Percentiles rank a stretch among this genome's conserved stretches.
Evolutionary conservation across 1,139 yeast species (phyloP).

Genomic region (Sugiyamaella sp.): DNA sequence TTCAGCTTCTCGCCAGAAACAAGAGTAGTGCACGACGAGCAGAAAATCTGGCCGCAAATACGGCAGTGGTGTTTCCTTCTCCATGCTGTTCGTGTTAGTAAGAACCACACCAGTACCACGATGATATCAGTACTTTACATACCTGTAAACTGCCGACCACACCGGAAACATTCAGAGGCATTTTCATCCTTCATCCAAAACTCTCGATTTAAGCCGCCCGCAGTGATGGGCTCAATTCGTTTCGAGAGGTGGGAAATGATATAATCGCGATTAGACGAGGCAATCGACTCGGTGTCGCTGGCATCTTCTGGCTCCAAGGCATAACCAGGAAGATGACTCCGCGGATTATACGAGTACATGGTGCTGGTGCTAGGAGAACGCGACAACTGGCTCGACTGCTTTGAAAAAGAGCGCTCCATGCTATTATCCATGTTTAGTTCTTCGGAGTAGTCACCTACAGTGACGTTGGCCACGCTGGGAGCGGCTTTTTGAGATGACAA

Average conservation of each 20-base stretch:
- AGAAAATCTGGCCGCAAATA: constrained; percentile 93
- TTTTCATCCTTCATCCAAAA: constrained; percentile 94
- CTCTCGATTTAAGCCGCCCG: constrained; percentile 50
- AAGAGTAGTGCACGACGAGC: constrained; percentile 80
- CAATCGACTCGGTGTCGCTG: constrained; percentile 39
- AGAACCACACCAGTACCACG: too few species aligned
- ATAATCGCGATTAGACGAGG: constrained; percentile 32
- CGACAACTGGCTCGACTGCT: constrained; percentile 25
- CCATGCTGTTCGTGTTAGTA: constrained; percentile 48
- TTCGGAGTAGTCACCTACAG: constrained; percentile 17
- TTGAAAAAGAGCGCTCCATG: constrained; percentile 3
- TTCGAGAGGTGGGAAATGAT: constrained; percentile 25
- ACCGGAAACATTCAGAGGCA: constrained; percentile 77
- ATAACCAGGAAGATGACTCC: constrained; percentile 37
- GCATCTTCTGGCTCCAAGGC: constrained; percentile 34
- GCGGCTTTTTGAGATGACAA: constrained; percentile 24
- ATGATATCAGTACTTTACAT: too few species aligned
- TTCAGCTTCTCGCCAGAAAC: constrained; percentile 66
- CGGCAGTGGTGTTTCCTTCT: constrained; percentile 94
- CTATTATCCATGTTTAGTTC: constrained; percentile 6
- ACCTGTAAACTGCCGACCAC: constrained; percentile 68
- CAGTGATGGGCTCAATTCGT: constrained; percentile 30
- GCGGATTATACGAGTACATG: constrained; percentile 30
- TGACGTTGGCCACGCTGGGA: constrained; percentile 26
- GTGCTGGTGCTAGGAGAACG: constrained; percentile 34